Base-by-base conservation (phyloP, 805 yeast species). In the Candida glaebosa region DNA sequence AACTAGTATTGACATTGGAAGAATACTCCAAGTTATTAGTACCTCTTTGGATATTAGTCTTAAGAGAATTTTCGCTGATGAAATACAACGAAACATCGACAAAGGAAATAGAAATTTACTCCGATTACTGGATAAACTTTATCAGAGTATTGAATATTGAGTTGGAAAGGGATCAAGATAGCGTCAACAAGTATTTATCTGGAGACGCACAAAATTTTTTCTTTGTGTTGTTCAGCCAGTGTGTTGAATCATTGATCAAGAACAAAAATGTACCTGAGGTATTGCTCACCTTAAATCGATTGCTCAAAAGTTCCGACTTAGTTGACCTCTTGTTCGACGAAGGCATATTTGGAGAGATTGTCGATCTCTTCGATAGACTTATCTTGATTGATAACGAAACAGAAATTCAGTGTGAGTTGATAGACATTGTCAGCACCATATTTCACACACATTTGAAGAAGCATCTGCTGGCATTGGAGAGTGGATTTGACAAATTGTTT, bases 161-260 rank as follows among this genome's bases (percentile, higher is more conserved):
- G 31, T 67, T 84, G 31, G 80, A 80, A 31, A 68, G 65, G 16
- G 71, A 82, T 46, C 65, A 72, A 2, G 50, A 60, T 0, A 56
- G 70, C 9, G 67, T 84, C 15, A 58, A 66, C 4, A 63, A 68
- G 2, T 68, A 78, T 26, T 58, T 87, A 34, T 74, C 71, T 4
- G 52, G 48, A 7, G 89, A 82, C 46, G 65, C 78, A 1, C 69
- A 75, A 3, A 79, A 78, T 46, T 85, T 89, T 50, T 82, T 85
- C 60, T 85, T 87, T 55, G 82, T 89, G 22, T 59, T 90, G 31
- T 86, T 84, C 63, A 86, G 96, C 8, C 85, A 87, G 50, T 87
- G 96, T 57, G 72, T 89, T 37, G 95, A 87, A 51, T 77, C 84
- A 0, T 68, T 89, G 46, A 74, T 84, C 14, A 63, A 55, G 40